Evolutionary conservation across 176 grass and related monocot species (phyloP).

Genomic region (Panicum miliaceum): DNA sequence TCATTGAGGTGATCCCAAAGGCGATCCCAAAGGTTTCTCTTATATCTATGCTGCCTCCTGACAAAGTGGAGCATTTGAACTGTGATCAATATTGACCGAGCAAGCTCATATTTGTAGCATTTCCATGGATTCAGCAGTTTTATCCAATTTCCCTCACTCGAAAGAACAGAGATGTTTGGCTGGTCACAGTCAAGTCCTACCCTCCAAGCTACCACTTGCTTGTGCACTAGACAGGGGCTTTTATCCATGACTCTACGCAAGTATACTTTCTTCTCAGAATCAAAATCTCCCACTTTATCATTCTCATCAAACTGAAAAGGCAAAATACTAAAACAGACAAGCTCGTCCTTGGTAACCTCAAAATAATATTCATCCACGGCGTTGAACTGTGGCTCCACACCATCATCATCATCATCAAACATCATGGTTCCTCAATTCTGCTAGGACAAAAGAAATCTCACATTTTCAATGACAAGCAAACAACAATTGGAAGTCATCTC

Average conservation of each 20-base stretch:
- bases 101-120: constrained; percentile 38
- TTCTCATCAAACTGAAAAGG: constrained; percentile 33
- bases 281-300: not conserved
- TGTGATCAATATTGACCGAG: constrained; percentile 62
- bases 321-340: constrained; percentile 59
- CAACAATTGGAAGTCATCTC: not conserved
- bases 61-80: constrained; percentile 68
- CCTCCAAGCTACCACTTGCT: constrained; percentile 60
- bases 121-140: constrained; percentile 55
- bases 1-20: constrained; percentile 41
- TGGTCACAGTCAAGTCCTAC: constrained; percentile 44
- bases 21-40: constrained; percentile 29
- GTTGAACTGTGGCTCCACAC: not conserved
- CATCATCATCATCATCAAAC: constrained; percentile 44
- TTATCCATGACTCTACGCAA: constrained; percentile 39
- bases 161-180: constrained; percentile 53
- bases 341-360: not conserved
- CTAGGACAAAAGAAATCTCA: not conserved
- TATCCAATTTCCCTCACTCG: constrained; percentile 63
- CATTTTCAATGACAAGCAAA: not conserved
- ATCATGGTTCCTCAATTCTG: constrained; percentile 21
- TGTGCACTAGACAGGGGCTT: constrained; percentile 32
- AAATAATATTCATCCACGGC: constrained; percentile 52
- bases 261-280: constrained; percentile 37
- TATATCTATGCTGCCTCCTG: constrained; percentile 43